Conservation (phyloP, 148 eudicot genomes). For the Dianthus caryophyllus region DNA sequence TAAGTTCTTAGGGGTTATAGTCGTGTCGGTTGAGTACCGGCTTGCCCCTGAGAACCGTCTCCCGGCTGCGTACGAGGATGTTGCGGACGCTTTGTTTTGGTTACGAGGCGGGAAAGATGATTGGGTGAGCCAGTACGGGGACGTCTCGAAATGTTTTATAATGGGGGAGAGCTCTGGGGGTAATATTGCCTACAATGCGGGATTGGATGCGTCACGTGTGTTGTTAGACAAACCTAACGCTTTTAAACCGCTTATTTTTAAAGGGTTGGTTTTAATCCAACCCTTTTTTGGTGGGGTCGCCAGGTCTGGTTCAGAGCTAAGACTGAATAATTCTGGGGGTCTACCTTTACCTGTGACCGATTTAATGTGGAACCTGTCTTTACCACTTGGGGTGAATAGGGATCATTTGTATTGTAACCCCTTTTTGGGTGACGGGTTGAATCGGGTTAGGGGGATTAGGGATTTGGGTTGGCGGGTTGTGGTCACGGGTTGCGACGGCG, state of each 20-base stretch:
- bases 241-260: conserved; percentile 13
- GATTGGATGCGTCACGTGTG: conserved; percentile 4
- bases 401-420: conserved; percentile 36
- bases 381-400: conserved; percentile 37
- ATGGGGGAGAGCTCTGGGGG: conserved; percentile 43
- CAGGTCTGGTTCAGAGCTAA: conserved; percentile 28
- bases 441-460: background rate
- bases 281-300: conserved; percentile 34
- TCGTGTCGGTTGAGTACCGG: conserved; percentile 40
- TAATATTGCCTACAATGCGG: conserved; percentile 29
- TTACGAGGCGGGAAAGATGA: conserved; percentile 20
- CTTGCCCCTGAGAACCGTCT: conserved; percentile 40
- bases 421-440: background rate
- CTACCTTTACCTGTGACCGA: conserved; percentile 33
- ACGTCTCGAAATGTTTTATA: conserved; percentile 20
- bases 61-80: conserved; percentile 40
- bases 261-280: conserved; percentile 29
- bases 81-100: conserved; percentile 35
- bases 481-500: conserved; percentile 14
- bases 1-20: conserved; percentile 6
- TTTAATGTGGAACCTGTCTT: conserved; percentile 40
- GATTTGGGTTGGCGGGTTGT: conserved; percentile 19
- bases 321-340: conserved; percentile 18
- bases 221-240: background rate
- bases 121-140: conserved; percentile 27